Conservation (phyloP, 768 basidiomycete species). For the Sistotremastrum suecicum region DNA sequence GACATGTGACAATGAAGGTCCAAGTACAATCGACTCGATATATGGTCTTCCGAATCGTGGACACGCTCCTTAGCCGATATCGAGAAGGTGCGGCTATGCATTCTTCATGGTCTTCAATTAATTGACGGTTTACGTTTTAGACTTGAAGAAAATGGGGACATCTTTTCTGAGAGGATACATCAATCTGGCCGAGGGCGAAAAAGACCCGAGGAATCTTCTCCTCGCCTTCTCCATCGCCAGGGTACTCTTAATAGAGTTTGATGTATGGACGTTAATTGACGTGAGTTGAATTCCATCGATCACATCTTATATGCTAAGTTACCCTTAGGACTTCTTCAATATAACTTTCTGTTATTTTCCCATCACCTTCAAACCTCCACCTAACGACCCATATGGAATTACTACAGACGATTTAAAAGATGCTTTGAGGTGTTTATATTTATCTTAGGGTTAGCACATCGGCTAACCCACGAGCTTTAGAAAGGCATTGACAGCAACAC, state of each 20-base stretch:
- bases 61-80: conserved; percentile 59
- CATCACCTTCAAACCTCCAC: conserved; percentile 89
- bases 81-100: conserved; percentile 36
- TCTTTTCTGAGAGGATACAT: conserved; percentile 68
- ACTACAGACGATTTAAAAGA: conserved; percentile 72
- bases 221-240: conserved; percentile 78
- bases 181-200: conserved; percentile 82
- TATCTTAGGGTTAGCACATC: not conserved
- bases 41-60: conserved; percentile 67
- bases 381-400: conserved; percentile 88
- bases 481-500: conserved; percentile 61
- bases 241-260: conserved; percentile 82
- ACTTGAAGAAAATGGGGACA: conserved; percentile 55
- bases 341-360: conserved; percentile 98
- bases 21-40: conserved; percentile 75
- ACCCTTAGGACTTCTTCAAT: conserved; percentile 72
- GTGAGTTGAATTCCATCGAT: conserved; percentile 26
- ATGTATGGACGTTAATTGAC: conserved; percentile 61
- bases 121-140: conserved; percentile 20
- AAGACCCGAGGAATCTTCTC: conserved; percentile 90
- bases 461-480: conserved; percentile 19
- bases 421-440: conserved; percentile 41
- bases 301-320: not conserved
- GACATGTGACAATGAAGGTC: conserved; percentile 66
- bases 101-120: not conserved